phyloP scores from a whole-genome alignment of 148 eudicot species.

The Diospyros lotus region DNA sequence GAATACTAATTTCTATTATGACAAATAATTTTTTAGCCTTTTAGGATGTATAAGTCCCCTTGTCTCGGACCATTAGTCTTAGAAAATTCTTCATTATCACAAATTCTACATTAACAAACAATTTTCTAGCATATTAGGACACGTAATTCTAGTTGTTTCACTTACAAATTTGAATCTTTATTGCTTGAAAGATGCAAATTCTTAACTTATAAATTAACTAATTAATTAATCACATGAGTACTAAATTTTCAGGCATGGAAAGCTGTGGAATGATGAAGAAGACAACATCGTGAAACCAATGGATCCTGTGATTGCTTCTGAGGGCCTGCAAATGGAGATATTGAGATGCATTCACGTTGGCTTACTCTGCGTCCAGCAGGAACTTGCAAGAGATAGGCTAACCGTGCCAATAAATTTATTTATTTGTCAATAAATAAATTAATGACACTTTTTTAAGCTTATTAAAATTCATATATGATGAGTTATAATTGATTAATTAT shows the following conservation, averaged over 20 bases:
- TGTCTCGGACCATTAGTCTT: too few species aligned
- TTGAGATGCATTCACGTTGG: conserved; percentile 27
- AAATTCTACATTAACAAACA: too few species aligned
- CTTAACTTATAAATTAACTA: too few species aligned
- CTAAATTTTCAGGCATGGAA: conserved; percentile 30
- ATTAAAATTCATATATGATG: too few species aligned
- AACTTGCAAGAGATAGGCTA: conserved; percentile 43
- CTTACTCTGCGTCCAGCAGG: conserved; percentile 56
- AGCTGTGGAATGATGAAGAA: conserved; percentile 22
- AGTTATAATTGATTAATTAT: too few species aligned
- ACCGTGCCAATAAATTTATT: conserved; percentile 27
- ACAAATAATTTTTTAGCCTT: conserved; percentile 19
- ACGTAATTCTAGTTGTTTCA: too few species aligned
- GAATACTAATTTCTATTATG: conserved; percentile 21
- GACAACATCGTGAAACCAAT: conserved; percentile 15
- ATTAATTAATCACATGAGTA: background rate
- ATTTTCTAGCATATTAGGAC: too few species aligned
- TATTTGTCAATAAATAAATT: background rate
- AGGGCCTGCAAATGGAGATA: conserved; percentile 1
- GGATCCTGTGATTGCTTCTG: conserved; percentile 14
- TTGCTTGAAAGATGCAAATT: too few species aligned
- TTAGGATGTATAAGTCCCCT: conserved; percentile 35
- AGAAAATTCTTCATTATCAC: too few species aligned
- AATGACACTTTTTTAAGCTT: too few species aligned
- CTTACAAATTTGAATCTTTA: too few species aligned